Evolutionary conservation across 1,284 basidiomycete genomes (phyloP).

Genomic region (Cryptococcus hybrid): DNA sequence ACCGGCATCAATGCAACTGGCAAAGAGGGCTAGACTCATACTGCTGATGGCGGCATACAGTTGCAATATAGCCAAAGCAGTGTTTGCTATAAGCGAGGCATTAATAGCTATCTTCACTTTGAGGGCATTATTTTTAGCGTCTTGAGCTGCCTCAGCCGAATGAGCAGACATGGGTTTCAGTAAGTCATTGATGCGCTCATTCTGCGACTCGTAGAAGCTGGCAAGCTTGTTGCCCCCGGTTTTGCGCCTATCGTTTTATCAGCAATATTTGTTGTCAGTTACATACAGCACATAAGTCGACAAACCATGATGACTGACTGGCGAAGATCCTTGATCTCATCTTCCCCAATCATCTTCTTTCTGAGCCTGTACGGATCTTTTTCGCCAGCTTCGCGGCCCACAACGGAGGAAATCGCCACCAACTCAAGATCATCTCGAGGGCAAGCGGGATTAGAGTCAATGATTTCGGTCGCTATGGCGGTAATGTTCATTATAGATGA

Average conservation of each 20-base stretch:
- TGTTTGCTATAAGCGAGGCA: constrained; percentile 74
- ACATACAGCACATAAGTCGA: not conserved
- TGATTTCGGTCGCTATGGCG: not conserved
- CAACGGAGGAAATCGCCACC: constrained; percentile 27
- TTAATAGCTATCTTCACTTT: constrained; percentile 86
- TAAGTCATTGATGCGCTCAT: constrained; percentile 77
- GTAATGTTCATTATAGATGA: not conserved
- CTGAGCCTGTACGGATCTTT: constrained; percentile 51
- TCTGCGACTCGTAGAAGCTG: constrained; percentile 76
- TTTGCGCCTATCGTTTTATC: constrained; percentile 11
- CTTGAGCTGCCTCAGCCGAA: constrained; percentile 34
- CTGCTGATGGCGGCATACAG: constrained; percentile 79
- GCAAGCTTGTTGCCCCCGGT: constrained; percentile 40
- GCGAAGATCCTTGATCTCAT: constrained; percentile 42
- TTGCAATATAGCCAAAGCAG: constrained; percentile 58
- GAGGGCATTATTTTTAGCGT: constrained; percentile 32
- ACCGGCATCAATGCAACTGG: constrained; percentile 83
- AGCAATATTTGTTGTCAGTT: not conserved
- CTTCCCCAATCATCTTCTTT: constrained; percentile 45
- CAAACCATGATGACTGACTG: constrained; percentile 26
- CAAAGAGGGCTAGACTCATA: constrained; percentile 79
- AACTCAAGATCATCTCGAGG: constrained; percentile 37
- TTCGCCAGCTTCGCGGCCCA: constrained; percentile 45
- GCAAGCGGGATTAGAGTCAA: not conserved
- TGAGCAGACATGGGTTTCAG: constrained; percentile 69